Evolutionary conservation across 805 yeast species (phyloP).

Genomic region (Starmerella stellata): DNA sequence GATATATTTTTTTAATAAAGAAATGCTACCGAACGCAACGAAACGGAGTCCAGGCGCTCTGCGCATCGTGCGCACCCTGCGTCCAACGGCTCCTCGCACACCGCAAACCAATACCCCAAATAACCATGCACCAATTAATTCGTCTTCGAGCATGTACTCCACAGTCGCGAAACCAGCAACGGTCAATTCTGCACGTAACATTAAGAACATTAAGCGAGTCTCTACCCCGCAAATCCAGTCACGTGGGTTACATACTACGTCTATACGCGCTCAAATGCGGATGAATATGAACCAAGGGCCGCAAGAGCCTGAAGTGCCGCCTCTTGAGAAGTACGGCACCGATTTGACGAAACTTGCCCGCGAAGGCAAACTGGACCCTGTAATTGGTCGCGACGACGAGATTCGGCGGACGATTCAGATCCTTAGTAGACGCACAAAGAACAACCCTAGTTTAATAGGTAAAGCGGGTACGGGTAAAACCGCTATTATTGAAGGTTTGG

Average conservation of each 20-base stretch:
- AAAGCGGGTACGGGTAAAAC: slow-evolving; percentile 98
- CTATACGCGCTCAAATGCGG: slow-evolving; percentile 5
- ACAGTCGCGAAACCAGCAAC: too few relatives aligned
- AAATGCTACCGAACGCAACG: too few relatives aligned
- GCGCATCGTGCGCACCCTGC: too few relatives aligned
- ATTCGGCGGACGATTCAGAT: slow-evolving; percentile 85
- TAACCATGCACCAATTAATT: too few relatives aligned
- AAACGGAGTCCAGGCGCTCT: too few relatives aligned
- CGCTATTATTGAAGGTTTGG: slow-evolving; percentile 89
- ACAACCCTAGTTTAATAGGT: slow-evolving; percentile 88
- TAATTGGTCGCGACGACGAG: slow-evolving; percentile 92
- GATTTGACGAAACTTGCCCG: slow-evolving; percentile 73
- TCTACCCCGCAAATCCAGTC: too few relatives aligned
- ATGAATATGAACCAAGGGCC: slow-evolving; percentile 14
- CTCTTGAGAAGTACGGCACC: slow-evolving; percentile 67
- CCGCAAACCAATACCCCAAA: too few relatives aligned
- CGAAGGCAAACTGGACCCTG: slow-evolving; percentile 87
- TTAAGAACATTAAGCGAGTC: too few relatives aligned
- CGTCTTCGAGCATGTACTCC: too few relatives aligned
- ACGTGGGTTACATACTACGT: slow-evolving; percentile 2
- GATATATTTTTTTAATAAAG: too few relatives aligned
- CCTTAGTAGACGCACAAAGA: slow-evolving; percentile 77
- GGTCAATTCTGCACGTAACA: too few relatives aligned
- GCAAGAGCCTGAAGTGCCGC: slow-evolving; percentile 31
- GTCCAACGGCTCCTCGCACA: too few relatives aligned